These are phyloP conservation scores for Globomyces pollinis-pini DNA, from an alignment of 192 early-diverging fungal genomes.

Conservation along the genomic window DNA sequence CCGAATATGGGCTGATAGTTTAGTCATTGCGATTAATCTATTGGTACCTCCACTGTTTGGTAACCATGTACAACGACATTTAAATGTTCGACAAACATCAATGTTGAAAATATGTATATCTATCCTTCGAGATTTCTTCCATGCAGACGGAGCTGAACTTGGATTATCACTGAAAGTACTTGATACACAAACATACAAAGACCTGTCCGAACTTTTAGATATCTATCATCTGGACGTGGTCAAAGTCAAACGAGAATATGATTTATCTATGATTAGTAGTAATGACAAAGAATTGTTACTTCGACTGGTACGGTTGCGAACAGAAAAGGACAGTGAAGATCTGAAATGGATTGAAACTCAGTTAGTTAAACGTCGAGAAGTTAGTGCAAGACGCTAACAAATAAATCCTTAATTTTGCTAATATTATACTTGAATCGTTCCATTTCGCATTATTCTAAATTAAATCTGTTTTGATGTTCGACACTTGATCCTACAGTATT, in stretches of 20 bases:
- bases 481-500: no score
- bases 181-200: slow-evolving; percentile 34
- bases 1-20: slow-evolving; percentile 46
- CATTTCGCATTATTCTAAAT: no score
- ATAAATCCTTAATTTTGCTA: no score
- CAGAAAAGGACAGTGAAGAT: slow-evolving; percentile 30
- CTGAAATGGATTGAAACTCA: slow-evolving; percentile 36
- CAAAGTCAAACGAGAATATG: slow-evolving; percentile 41
- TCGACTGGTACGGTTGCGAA: slow-evolving; percentile 29
- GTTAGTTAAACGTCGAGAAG: slow-evolving; percentile 31
- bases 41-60: slow-evolving; percentile 47
- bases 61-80: slow-evolving; percentile 24
- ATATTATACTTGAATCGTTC: no score
- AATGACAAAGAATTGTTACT: slow-evolving; percentile 34
- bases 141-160: slow-evolving; percentile 39
- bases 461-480: no score
- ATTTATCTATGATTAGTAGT: slow-evolving; percentile 22
- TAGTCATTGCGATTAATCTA: slow-evolving; percentile 25
- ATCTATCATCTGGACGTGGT: slow-evolving; percentile 27
- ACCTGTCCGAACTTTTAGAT: slow-evolving; percentile 20
- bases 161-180: slow-evolving; percentile 33
- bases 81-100: slow-evolving; percentile 40
- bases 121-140: slow-evolving; percentile 42
- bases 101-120: slow-evolving; percentile 25
- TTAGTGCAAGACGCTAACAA: no score